Base-by-base conservation (phyloP, 179 eudicot species). In the Corrigiola litoralis region DNA sequence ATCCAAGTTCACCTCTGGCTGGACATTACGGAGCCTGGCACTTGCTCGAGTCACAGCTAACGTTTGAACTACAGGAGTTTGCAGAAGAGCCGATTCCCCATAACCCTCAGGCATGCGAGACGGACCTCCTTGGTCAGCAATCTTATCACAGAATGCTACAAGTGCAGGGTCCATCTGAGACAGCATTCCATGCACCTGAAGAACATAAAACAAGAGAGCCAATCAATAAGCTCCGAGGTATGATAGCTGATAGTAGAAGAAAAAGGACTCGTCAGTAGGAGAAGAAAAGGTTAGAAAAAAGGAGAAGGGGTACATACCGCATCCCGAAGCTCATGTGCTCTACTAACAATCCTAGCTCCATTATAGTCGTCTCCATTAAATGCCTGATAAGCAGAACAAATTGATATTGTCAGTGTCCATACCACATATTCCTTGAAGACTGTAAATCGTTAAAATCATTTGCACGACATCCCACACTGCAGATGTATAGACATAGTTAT, bases 311-410 rank as follows among this genome's bases (percentile, higher is more conserved):
- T 23, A 72, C 90, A 64, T 82, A 94, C 99, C 33, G 96, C 76
- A 83, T 95, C 99, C 58, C 95, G 96, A 74, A 95, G 97, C 67
- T 95, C 99, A 58, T 85, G 68, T 58, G 99, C 99, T 82, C 99
- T 82, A 77, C 99, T 95, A 57, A 95, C 99, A 71, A 95, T 95
- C 75, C 99, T 85, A 65, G 99, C 89, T 72, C 99, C 99, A 71
- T 87, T 95, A 80, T 95, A 95, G 76, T 95, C 99, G 69, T 95
- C 86, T 66, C 99, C 96, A 49, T 95, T 95, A 63, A 91, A 95
- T 63, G 64, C 88, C 99, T 95, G 86, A 25, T 23, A 65, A 74
- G 31, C 34, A 38, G 53, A 48, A n/a, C 37, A 72, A 44, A 62
- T 13, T 64, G 51, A 76, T 36, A 34, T 44, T 21, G 73, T 58